Evolutionary conservation across 805 yeast genomes (phyloP), one percentile per base, ranked within the genome.

Genomic region (Wickerhamiella kazuoi): DNA sequence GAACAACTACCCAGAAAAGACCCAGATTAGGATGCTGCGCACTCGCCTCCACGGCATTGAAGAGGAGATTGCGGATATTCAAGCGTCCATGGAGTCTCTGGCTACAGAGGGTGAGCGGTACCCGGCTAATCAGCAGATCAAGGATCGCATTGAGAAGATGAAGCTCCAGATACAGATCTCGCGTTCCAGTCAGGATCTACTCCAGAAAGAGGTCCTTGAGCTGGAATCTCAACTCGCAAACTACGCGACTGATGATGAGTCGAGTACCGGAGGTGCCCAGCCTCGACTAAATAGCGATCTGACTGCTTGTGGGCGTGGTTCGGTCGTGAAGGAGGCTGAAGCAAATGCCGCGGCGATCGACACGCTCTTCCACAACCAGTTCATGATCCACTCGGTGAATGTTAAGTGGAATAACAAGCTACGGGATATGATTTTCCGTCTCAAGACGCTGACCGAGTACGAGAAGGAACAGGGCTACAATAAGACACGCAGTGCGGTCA

Each of bases 331-430:
- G 28, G 7, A n/a, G 9, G 9, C 11, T 33, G 35, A 35, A 20
- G 37, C 28, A 18, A 29, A 35, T 13, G 30, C 18, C 8, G 32
- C 28, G 3, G 8, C 21, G 11, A 31, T 34, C 11, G 30, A 21
- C 6, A 14, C 39, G 20, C 47, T 45, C 15, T 79, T 72, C 56
- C 69, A 68, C 43, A 84, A 86, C 53, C 62, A 83, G 36, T 82
- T 78, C 55, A 70, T 76, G 43, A 60, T 82, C 18, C 84, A 83
- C 47, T 72, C 77, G 41, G 65, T 82, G 55, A 71, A 76, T 49
- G 53, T 84, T 47, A 79, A 74, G 47, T 84, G 95, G 94, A 77
- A 79, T 55, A 75, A 79, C 44, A 52, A 61, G 3, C 67, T 75
- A 8, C 62, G 95, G 41, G 73, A 83, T 49, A 60, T 71, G 11